Evolutionary conservation across 805 yeast species (phyloP), one percentile per base, ranked within the genome.

Genomic region (Dipodascus geniculatus): DNA sequence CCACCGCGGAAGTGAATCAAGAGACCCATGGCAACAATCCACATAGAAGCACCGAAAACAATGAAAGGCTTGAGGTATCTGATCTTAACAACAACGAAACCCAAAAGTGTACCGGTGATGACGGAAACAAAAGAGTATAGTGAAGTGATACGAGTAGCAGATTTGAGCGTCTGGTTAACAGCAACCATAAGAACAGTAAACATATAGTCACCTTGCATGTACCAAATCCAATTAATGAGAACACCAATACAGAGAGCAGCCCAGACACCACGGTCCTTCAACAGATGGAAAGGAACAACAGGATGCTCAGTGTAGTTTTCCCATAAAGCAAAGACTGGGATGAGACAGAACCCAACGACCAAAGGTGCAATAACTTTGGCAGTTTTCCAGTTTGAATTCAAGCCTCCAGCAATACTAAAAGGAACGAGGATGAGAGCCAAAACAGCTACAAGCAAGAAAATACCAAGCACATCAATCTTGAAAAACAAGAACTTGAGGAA

Each of bases 391-490:
- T 73, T 71, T 1, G 69, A 58, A 1, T 62, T 49, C 35, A 68
- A 63, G 57, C 89, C 89, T 58, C 87, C 90, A 11, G 90, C 90
- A 28, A 86, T 67, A 11, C 93, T 85, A 58, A 86, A 73, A 22
- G 95, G 93, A 22, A 80, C 81, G 55, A 86, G 71, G 48, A 86
- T 71, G 59, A 83, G 76, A 47, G 87, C 88, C 22, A 85, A 70
- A 1, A 75, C 73, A 23, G 77, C 76, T 52, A 78, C 72, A 60
- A 84, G 63, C 20, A 83, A 66, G 19, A 81, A 60, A 35, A 81
- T 67, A 48, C 93, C 95, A 53, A 81, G 65, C 14, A 82, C 66
- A 64, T 86, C 95, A 48, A 83, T 63, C 61, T 77, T 75, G 85
- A 86, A 81, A 67, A 80, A 82, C 23, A 68, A 52, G 42, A 63